Base-by-base conservation (phyloP, 2,329 filamentous ascomycete genomes). In the Colletotrichum paranaense region DNA sequence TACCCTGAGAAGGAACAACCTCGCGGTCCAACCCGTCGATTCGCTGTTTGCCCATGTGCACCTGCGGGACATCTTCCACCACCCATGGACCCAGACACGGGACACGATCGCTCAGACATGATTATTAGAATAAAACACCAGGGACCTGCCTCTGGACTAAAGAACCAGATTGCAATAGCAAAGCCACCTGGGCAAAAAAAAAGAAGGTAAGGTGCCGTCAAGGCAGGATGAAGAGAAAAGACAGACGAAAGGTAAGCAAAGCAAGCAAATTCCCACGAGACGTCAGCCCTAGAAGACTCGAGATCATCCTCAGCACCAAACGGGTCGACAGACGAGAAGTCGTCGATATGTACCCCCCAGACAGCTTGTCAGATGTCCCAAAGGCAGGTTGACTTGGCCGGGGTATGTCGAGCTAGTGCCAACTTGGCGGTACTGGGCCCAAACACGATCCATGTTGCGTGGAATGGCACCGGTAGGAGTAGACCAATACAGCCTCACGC, bases 1-100 rank as follows among this genome's bases (percentile, higher is more conserved):
- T 79, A 81, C 19, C 78, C 79, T 9, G 79, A 78, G 66, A 82
- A 82, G 28, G 80, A 79, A 72, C 81, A 81, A 49, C 80, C 81
- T 67, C 80, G 72, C 3, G 80, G 80, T 8, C 80, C 80, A 32
- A 71, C 64, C 16, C 78, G 74, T 53, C 63, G 62, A 46, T 62
- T 74, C 42, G 62, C 67, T 14, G 59, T 55, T 26, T 66, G 75
- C 5, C 63, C 16, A 42, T 42, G 38, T 42, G 38, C 58, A 1
- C 22, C 70, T 46, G 55, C 75, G 19, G 79, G 78, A 49, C 80
- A 81, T 49, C 70, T 69, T 59, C 77, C 78, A 52, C 64, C 64
- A n/a, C 75, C 76, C 5, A 74, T 28, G 0, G 80, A 81, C 11
- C 78, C 80, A n/a, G 80, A 81, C 14, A 81, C 77, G 6, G 80